Evolutionary conservation across 139 green algal species (phyloP).

Genomic region (Picochlorum sp.): DNA sequence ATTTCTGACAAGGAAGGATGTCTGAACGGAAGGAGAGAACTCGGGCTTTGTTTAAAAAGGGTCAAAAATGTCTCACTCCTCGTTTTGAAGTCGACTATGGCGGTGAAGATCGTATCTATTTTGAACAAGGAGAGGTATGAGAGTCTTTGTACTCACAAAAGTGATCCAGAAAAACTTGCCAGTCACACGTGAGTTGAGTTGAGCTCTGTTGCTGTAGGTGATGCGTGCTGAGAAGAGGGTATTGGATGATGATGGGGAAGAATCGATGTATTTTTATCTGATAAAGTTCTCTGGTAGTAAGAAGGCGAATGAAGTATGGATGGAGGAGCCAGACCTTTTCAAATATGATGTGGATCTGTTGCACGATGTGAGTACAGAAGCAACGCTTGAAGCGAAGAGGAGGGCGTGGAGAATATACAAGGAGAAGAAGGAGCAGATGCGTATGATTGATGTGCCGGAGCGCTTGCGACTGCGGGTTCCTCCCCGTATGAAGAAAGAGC

Average conservation of each 20-base stretch:
- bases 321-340: conserved; percentile 41
- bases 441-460: conserved; percentile 6
- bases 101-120: background rate
- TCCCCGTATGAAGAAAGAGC: conserved; percentile 47
- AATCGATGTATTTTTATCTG: conserved; percentile 15
- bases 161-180: no score
- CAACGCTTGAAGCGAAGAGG: background rate
- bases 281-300: conserved; percentile 47
- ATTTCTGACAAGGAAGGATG: background rate
- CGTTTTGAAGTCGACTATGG: background rate
- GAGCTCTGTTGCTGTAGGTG: conserved; percentile 10
- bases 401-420: conserved; percentile 1
- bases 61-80: conserved; percentile 12
- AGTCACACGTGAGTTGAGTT: background rate
- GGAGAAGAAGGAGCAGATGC: background rate
- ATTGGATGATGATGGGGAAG: background rate
- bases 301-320: conserved; percentile 74
- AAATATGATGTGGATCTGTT: conserved; percentile 4
- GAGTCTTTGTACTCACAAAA: background rate
- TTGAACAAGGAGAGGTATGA: background rate
- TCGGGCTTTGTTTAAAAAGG: conserved; percentile 19
- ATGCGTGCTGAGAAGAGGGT: conserved; percentile 20
- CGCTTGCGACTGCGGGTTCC: conserved; percentile 58
- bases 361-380: conserved; percentile 1
- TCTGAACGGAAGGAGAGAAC: conserved; percentile 1